Percentiles rank a stretch among this genome's conserved stretches.
phyloP scores from a whole-genome alignment of 768 basidiomycete genomes.

The Pisolithus orientalis region DNA sequence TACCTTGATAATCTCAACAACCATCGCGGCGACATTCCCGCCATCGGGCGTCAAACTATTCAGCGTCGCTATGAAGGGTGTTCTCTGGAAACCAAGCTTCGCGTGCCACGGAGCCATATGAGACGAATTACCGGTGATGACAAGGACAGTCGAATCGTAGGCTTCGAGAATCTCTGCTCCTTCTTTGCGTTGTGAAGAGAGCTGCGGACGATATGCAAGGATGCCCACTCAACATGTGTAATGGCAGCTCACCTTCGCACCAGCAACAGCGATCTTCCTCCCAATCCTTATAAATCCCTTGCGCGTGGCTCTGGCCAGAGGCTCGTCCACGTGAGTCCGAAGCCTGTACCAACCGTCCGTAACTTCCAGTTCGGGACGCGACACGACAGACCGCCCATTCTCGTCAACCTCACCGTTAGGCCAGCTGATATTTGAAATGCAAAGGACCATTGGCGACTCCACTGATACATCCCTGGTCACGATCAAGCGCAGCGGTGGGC shows the following conservation, averaged over 20 bases:
- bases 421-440: conserved; percentile 70
- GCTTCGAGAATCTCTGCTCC: conserved; percentile 80
- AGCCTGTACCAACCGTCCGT: conserved; percentile 97
- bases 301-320: conserved; percentile 63
- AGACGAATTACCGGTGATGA: conserved; percentile 78
- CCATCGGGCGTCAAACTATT: conserved; percentile 78
- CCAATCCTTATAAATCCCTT: conserved; percentile 67
- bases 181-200: conserved; percentile 66
- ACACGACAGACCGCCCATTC: conserved; percentile 30
- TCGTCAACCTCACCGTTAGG: conserved; percentile 32
- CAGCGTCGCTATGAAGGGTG: conserved; percentile 68
- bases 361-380: conserved; percentile 70
- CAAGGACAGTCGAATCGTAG: conserved; percentile 57
- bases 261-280: conserved; percentile 74
- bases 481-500: conserved; percentile 77
- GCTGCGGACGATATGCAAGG: conserved; percentile 32
- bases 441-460: conserved; percentile 76
- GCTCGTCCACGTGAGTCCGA: conserved; percentile 66
- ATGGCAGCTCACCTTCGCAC: conserved; percentile 59
- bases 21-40: conserved; percentile 68
- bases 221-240: not conserved
- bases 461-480: conserved; percentile 79
- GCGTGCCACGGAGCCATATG: conserved; percentile 85
- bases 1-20: conserved; percentile 67
- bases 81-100: conserved; percentile 71